Conservation (phyloP, 2,329 filamentous ascomycete species). For the Nectriaceae sp. region DNA sequence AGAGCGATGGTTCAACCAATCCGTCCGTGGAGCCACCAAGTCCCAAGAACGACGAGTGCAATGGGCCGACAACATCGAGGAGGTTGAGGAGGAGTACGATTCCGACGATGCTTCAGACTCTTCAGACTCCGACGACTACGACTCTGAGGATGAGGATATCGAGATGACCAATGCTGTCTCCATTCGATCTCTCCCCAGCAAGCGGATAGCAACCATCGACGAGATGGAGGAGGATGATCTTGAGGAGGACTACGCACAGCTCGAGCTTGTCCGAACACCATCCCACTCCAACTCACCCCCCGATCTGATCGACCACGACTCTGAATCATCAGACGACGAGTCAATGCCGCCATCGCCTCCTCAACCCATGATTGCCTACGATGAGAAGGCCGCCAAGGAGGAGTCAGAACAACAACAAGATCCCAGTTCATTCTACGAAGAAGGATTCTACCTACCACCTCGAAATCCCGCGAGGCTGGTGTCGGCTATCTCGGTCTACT, state of each 20-base stretch:
- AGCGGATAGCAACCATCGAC: constrained; percentile 46
- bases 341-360: constrained; percentile 75
- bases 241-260: constrained; percentile 65
- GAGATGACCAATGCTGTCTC: constrained; percentile 55
- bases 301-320: constrained; percentile 67
- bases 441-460: constrained; percentile 56
- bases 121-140: constrained; percentile 52
- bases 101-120: constrained; percentile 66
- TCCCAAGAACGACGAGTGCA: constrained; percentile 73
- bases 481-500: constrained; percentile 60
- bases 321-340: constrained; percentile 73
- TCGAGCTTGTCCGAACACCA: constrained; percentile 67
- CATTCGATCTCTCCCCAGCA: constrained; percentile 45
- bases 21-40: constrained; percentile 72
- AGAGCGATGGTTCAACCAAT: constrained; percentile 97
- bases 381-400: constrained; percentile 54
- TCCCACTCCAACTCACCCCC: constrained; percentile 69
- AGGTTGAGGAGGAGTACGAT: constrained; percentile 70
- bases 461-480: constrained; percentile 53
- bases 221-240: constrained; percentile 55
- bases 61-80: constrained; percentile 79
- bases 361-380: constrained; percentile 58
- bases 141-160: constrained; percentile 58
- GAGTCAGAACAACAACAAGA: constrained; percentile 43
- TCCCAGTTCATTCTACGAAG: constrained; percentile 49